Base-by-base conservation (phyloP, 108 stramenopile genomes). In the Fistulifera solaris region DNA sequence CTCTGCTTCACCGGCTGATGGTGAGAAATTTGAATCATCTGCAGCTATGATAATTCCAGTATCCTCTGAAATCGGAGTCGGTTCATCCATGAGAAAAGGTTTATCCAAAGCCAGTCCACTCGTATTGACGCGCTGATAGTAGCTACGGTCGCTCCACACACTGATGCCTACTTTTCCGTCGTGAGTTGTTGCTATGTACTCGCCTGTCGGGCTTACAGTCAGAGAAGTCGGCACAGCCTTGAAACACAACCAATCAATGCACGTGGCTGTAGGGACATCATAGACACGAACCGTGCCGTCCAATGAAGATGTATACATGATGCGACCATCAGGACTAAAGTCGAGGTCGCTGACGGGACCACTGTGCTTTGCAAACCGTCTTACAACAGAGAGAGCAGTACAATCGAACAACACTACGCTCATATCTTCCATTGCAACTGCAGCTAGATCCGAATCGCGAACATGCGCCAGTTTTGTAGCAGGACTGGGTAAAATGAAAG, bases 211-310 rank as follows among this genome's bases (percentile, higher is more conserved):
- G 40, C 90, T 87, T 18, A 94, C 61, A 1, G 89, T 76, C 41
- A 99, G 52, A 16, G 91, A 77, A 7, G 93, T 91, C 16, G 91
- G 83, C 11, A 85, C 71, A 21, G 81, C 75, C 21, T 72, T 53
- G 70, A 99, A 99, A 26, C 59, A 42, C 65, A 99, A 58, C 96
- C 98, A 97, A 54, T 97, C 95, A 38, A 96, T 78, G 61, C 94
- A 96, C 2, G 76, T 54, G 15, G 87, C 88, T 15, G 98, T 95
- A 15, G 98, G 94, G 16, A 98, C 76, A 68, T 98, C 98, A 84
- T 85, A 97, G 14, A 95, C 90, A 23, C 94, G 85, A 27, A 96
- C 65, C 3, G 93, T 81, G 13, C 81, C 71, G 52, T 95, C 95
- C 54, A 89, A 57, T 15, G 87, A 85, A 42, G 93, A 67, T 2